A percentile compares a stretch with the other conserved stretches of the same genome.
phyloP scores from a whole-genome alignment of 2,329 filamentous ascomycete species.

The Colletotrichum eleusines region DNA sequence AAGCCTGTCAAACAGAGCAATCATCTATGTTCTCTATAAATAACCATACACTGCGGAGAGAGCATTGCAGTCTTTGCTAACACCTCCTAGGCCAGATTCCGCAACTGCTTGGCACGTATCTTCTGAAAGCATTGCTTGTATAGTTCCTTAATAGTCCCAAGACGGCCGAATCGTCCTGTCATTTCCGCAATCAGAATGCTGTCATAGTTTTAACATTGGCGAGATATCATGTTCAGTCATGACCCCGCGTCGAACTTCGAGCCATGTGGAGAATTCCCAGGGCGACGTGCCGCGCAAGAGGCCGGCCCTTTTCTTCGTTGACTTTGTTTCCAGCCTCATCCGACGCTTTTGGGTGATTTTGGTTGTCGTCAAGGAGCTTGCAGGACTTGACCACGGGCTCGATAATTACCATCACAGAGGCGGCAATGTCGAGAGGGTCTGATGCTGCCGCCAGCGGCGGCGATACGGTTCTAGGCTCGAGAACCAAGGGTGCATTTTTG shows the following conservation, averaged over 20 bases:
- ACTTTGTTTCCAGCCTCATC: neutral
- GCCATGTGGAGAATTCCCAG: neutral
- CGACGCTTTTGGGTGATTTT: conserved; percentile 2
- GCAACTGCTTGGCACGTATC: too few species aligned
- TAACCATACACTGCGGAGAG: too few species aligned
- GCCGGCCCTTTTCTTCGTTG: neutral
- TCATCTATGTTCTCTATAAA: too few species aligned
- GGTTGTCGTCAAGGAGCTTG: neutral
- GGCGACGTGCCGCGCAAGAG: neutral
- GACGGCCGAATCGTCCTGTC: neutral
- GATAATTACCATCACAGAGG: neutral
- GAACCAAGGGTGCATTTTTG: neutral
- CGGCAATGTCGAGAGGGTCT: neutral
- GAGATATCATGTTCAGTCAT: neutral
- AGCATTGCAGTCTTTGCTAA: too few species aligned
- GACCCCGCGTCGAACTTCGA: neutral
- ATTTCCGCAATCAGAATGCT: neutral
- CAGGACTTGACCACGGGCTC: neutral
- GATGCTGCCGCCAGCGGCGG: neutral
- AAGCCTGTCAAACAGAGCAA: too few species aligned
- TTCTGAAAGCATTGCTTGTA: neutral
- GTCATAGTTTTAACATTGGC: neutral
- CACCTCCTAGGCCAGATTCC: too few species aligned
- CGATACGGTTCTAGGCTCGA: neutral
- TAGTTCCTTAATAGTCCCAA: neutral